Base-by-base conservation (phyloP, 2,329 filamentous ascomycete genomes). In the Aschersonia sp. region DNA sequence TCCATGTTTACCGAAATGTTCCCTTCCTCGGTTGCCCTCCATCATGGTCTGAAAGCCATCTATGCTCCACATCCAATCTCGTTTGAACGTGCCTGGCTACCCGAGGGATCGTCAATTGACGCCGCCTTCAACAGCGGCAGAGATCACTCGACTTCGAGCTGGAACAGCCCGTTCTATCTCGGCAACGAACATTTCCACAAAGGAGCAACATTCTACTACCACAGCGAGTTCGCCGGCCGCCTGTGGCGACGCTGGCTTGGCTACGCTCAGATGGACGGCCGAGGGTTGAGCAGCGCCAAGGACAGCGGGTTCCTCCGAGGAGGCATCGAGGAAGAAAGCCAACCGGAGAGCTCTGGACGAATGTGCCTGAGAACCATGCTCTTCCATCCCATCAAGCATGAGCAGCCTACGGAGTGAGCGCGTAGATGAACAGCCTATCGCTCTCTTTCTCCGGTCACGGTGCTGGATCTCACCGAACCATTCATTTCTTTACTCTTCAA, bases 141-240 rank as follows among this genome's bases (percentile, higher is more conserved):
- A n/a, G 77, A 83, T 55, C 79, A 80, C 52, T 80, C 76, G 1
- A 74, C 80, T 0, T 77, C 80, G 5, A 78, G 83, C 1, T 68
- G 71, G 31, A 80, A 83, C 38, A 82, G 79, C 40, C 74, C 85
- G 5, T 88, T 84, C 55, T 79, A 82, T 49, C 57, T 73, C 28
- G 73, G 77, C 53, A 80, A 87, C 47, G 87, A 94, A 65, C 85
- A 88, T 62, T 89, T 89, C 63, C 88, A 91, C 68, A 78, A 78
- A 56, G 85, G 87, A 10, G 82, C 82, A 43, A 88, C 76, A 43
- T 94, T 85, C 85, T 94, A 91, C 64, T 94, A 88, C 64, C 84
- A 88, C 56, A 81, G 81, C 29, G 76, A 81, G 45, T 94, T 92
- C 58, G 80, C 85, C 1, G 76, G 82, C 4, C 76, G 83, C n/a